Base-by-base conservation (phyloP, 1,139 yeast genomes). In the Taphrina sp. region DNA sequence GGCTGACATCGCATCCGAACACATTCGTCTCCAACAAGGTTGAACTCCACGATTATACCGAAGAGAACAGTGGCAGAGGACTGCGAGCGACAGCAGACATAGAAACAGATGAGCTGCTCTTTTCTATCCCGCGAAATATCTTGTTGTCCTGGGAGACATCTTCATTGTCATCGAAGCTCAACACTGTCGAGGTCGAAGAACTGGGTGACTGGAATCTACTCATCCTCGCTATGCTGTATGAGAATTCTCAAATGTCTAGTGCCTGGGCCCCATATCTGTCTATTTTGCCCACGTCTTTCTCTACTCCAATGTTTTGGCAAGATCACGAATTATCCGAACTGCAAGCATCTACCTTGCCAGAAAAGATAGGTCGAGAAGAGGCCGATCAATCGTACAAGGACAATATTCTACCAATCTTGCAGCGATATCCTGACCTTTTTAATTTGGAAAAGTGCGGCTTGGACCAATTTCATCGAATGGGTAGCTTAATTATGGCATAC, bases 281-380 rank as follows among this genome's bases (percentile, higher is more conserved):
- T 33, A 79, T 89, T 0, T 72, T 92, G 51, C 97, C 97, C 0
- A 63, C 64, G 1, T 64, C 69, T 14, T 82, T 85, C 66, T 76
- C 82, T 64, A 85, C 84, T 46, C 77, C 90, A 58, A 85, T 89
- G 80, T 88, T 81, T 65, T 92, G 97, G 97, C 62, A 63, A 1
- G 78, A 76, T 0, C 65, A 67, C 1, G 75, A 75, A 44, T 60
- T 63, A 1, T 70, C 69, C 1, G 82, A 82, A 58, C 74, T 92
- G 59, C 63, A 73, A 46, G 97, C 97, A 0, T 86, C 96, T 0
- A 75, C 80, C 47, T 79, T 90, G 2, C 64, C 81, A 24, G 76
- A 76, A 3, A 75, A 95, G 64, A 76, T 92, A 36, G 97, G 96
- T 1, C 78, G 75, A 57, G 80, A 77, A 2, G 74, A 78, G 43